Percentiles rank a stretch among this genome's conserved stretches.
phyloP scores from a whole-genome alignment of 257 asterid species.

The Nicotiana knightiana region DNA sequence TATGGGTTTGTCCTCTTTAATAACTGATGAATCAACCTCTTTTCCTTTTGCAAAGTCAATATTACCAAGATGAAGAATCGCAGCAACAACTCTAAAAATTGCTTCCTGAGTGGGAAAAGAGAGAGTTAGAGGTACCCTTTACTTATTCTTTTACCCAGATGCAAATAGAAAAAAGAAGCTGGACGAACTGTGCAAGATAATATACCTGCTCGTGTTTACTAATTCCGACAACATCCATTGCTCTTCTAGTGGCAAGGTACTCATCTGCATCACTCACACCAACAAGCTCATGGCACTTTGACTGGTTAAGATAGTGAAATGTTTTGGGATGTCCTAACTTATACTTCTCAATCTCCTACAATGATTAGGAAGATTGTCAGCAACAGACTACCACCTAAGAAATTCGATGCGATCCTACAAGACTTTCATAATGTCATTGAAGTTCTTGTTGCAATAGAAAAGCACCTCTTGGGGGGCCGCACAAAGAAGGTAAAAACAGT shows the following conservation, averaged over 20 bases:
- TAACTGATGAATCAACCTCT: constrained; percentile 79
- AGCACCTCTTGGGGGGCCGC: constrained; percentile 94
- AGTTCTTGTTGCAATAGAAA: constrained; percentile 19
- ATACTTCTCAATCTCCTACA: constrained; percentile 80
- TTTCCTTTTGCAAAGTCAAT: constrained; percentile 87
- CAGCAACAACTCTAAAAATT: constrained; percentile 90
- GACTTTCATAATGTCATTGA: not conserved
- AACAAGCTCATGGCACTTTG: constrained; percentile 74
- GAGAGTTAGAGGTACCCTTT: not conserved
- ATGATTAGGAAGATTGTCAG: constrained; percentile 24
- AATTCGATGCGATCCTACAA: not conserved
- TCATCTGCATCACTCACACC: constrained; percentile 86
- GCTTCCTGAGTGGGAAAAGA: constrained; percentile 59
- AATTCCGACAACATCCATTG: constrained; percentile 96
- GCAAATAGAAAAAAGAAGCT: constrained; percentile 6
- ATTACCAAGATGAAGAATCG: constrained; percentile 92
- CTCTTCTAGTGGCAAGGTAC: constrained; percentile 91
- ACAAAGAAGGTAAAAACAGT: constrained; percentile 96
- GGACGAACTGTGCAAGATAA: constrained; percentile 3
- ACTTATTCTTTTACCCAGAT: not conserved
- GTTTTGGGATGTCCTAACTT: constrained; percentile 76
- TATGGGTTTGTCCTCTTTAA: constrained; percentile 70
- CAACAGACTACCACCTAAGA: not conserved
- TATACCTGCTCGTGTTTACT: constrained; percentile 81
- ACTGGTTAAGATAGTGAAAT: constrained; percentile 93